phyloP scores from a whole-genome alignment of 2,329 filamentous ascomycete genomes.

The Aspergillus eucalypticola region DNA sequence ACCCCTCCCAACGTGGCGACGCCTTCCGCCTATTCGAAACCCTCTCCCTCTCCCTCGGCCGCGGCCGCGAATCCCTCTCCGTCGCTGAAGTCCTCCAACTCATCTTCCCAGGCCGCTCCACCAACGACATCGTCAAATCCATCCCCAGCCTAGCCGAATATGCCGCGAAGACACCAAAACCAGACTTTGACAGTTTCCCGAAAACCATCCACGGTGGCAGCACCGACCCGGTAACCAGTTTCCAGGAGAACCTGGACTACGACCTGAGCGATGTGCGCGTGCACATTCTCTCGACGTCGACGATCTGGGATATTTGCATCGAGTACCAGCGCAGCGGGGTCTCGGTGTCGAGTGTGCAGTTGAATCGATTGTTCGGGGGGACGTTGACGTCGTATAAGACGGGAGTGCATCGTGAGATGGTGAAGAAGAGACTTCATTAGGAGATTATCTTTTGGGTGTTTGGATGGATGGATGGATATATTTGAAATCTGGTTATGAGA shows the following conservation, averaged over 20 bases:
- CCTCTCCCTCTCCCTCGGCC: slow-evolving; percentile 27
- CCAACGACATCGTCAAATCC: slow-evolving; percentile 33
- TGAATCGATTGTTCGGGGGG: slow-evolving; percentile 33
- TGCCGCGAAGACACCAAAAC: slow-evolving; percentile 30
- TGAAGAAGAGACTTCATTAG: slow-evolving; percentile 4
- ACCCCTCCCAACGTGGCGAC: slow-evolving; percentile 15
- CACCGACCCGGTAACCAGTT: slow-evolving; percentile 22
- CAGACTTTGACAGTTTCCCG: slow-evolving; percentile 26
- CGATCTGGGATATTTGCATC: slow-evolving; percentile 38
- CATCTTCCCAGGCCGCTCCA: slow-evolving; percentile 33
- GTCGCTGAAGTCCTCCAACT: slow-evolving; percentile 30
- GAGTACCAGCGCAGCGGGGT: slow-evolving; percentile 38
- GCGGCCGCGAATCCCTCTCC: slow-evolving; percentile 24
- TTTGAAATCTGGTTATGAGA: neutral
- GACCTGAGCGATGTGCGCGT: slow-evolving; percentile 34
- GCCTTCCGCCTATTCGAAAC: slow-evolving; percentile 28
- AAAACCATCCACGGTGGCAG: slow-evolving; percentile 17
- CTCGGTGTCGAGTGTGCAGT: slow-evolving; percentile 23
- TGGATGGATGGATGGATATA: neutral
- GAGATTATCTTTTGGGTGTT: neutral
- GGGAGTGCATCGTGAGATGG: slow-evolving; percentile 14
- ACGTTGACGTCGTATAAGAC: slow-evolving; percentile 30
- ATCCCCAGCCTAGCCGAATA: slow-evolving; percentile 37
- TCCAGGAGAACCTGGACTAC: slow-evolving; percentile 37
- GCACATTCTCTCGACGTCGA: slow-evolving; percentile 30